Percentiles rank a stretch among this genome's conserved stretches.
Evolutionary conservation across 208 protist genomes (phyloP).

Genomic region (Angomonas deanei): DNA sequence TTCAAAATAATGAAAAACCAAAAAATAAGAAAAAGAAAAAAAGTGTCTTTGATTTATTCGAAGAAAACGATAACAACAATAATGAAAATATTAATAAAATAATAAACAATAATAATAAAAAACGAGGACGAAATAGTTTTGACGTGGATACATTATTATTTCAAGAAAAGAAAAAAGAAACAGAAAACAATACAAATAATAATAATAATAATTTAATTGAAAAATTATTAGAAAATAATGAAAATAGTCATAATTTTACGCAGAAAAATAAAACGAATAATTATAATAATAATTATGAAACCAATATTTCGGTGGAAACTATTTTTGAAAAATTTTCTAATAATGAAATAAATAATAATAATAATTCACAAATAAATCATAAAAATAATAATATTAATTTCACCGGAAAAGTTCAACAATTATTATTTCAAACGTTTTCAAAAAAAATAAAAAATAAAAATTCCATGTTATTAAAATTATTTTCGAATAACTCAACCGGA

Average conservation of each 20-base stretch:
- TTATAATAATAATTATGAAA: constrained; percentile 5
- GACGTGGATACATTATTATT: background rate
- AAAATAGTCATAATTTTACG: no score
- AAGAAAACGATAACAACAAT: constrained; percentile 1
- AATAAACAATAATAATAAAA: constrained; percentile 3
- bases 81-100: background rate
- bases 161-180: background rate
- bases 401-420: background rate
- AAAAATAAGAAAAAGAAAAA: background rate
- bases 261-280: no score
- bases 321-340: background rate
- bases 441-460: no score
- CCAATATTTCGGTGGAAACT: background rate
- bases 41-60: background rate
- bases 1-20: background rate
- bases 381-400: background rate
- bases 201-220: background rate
- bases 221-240: background rate
- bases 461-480: constrained; percentile 1
- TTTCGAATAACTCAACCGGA: background rate
- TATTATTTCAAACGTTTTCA: background rate
- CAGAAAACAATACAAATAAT: background rate
- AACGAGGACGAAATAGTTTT: background rate
- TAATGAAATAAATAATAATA: constrained; percentile 9
- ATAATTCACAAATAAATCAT: background rate